Conservation (phyloP, 805 yeast species). For the Torulaspora indica region DNA sequence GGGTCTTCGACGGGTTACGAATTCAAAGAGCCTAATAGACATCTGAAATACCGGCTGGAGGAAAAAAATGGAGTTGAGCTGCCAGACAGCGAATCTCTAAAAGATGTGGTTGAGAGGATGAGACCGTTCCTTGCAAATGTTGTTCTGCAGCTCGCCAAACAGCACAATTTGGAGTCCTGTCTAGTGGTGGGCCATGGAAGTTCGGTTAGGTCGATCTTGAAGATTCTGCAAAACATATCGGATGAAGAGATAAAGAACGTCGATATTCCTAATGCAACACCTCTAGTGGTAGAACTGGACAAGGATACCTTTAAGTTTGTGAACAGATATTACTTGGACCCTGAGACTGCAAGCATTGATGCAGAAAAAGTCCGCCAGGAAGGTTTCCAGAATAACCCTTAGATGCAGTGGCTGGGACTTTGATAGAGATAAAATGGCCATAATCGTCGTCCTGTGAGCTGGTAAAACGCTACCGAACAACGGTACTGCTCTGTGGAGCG, state of each 20-base stretch:
- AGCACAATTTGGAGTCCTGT: conserved; percentile 51
- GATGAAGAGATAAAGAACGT: conserved; percentile 67
- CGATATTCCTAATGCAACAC: conserved; percentile 81
- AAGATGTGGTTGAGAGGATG: conserved; percentile 65
- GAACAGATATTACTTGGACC: conserved; percentile 66
- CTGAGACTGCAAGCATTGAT: conserved; percentile 71
- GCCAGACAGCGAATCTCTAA: conserved; percentile 70
- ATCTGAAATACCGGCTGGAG: conserved; percentile 32
- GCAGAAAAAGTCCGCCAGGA: conserved; percentile 77
- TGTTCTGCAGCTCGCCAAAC: conserved; percentile 43
- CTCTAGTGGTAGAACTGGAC: conserved; percentile 63
- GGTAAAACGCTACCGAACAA: too few relatives aligned
- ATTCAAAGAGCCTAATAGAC: conserved; percentile 37
- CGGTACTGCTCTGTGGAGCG: too few relatives aligned
- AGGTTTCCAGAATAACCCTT: conserved; percentile 45
- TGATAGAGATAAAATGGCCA: conserved; percentile 1
- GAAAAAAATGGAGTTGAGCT: conserved; percentile 41
- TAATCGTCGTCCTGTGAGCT: too few relatives aligned
- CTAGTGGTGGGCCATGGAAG: conserved; percentile 78
- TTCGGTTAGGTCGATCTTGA: conserved; percentile 69
- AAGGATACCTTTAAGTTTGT: conserved; percentile 42
- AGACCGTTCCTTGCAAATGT: conserved; percentile 53
- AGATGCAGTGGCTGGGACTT: not conserved
- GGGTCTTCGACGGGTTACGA: conserved; percentile 34
- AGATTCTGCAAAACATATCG: conserved; percentile 58